These are phyloP conservation scores for Litsea cubeba DNA, from an alignment of 164 flowering plant species.

Conservation along the genomic window DNA sequence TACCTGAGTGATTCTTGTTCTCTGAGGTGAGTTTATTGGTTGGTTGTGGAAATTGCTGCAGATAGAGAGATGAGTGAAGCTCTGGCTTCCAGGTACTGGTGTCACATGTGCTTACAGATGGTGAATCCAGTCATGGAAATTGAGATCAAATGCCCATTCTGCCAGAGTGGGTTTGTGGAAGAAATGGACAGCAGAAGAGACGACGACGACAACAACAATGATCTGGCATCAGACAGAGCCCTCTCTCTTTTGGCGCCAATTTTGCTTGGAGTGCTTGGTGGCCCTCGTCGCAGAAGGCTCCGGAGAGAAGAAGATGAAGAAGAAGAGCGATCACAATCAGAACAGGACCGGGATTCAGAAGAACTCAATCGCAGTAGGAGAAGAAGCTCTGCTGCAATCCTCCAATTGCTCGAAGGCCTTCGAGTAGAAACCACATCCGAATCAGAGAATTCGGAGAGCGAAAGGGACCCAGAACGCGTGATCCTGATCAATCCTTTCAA, in stretches of 20 bases:
- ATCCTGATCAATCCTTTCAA: constrained; percentile 61
- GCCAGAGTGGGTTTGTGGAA: constrained; percentile 71
- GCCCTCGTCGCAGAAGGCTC: constrained; percentile 36
- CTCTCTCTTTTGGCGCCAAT: constrained; percentile 82
- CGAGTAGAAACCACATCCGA: constrained; percentile 43
- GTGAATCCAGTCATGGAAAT: constrained; percentile 63
- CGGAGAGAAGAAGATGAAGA: constrained; percentile 21
- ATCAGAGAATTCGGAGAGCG: constrained; percentile 29
- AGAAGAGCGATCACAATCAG: constrained; percentile 36
- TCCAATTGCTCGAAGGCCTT: constrained; percentile 16
- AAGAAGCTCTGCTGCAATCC: constrained; percentile 58
- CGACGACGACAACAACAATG: constrained; percentile 18
- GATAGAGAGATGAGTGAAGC: constrained; percentile 47
- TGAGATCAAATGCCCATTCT: constrained; percentile 73
- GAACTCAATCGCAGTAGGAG: constrained; percentile 48
- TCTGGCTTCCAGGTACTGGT: constrained; percentile 55
- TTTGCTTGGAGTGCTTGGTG: constrained; percentile 69
- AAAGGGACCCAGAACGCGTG: constrained; percentile 37
- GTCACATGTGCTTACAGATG: constrained; percentile 60
- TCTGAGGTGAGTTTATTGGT: not conserved
- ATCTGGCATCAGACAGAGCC: constrained; percentile 40
- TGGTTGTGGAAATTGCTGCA: constrained; percentile 2
- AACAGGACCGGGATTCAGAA: constrained; percentile 41
- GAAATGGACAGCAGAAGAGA: constrained; percentile 40
- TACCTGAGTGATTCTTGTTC: not conserved